A percentile compares a stretch with the other conserved stretches of the same genome.
phyloP scores from a whole-genome alignment of 1,284 basidiomycete species.

The Cystobasidium sp. region DNA sequence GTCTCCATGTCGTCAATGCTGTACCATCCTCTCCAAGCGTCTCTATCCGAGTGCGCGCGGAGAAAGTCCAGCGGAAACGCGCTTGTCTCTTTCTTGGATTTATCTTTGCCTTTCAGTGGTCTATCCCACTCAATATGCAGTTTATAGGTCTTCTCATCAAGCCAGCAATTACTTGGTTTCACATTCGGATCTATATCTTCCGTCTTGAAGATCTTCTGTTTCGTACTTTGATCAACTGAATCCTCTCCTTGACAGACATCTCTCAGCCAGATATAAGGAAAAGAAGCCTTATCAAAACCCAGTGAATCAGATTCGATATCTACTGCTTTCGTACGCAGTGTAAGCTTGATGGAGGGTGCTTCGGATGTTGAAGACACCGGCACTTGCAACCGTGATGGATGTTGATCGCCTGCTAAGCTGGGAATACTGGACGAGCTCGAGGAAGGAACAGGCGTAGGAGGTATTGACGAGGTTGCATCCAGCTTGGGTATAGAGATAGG shows the following conservation, averaged over 20 bases:
- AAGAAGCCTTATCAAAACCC: constrained; percentile 31
- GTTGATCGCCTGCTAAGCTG: constrained; percentile 4
- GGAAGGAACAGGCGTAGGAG: constrained; percentile 21
- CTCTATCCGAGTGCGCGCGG: constrained; percentile 52
- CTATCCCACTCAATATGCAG: constrained; percentile 57
- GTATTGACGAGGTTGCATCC: constrained; percentile 5
- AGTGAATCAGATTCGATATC: constrained; percentile 37
- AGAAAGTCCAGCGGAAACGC: constrained; percentile 61
- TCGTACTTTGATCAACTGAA: constrained; percentile 73
- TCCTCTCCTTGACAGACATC: constrained; percentile 65
- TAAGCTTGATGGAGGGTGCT: constrained; percentile 34
- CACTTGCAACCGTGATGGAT: constrained; percentile 12
- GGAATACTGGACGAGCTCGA: constrained; percentile 4
- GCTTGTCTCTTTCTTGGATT: constrained; percentile 51
- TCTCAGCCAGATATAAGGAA: constrained; percentile 58
- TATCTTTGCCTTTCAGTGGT: constrained; percentile 44
- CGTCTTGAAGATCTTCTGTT: constrained; percentile 74
- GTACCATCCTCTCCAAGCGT: constrained; percentile 47
- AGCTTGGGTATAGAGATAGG: constrained; percentile 35
- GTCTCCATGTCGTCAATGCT: constrained; percentile 61
- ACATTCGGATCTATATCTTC: constrained; percentile 61
- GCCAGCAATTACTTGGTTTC: constrained; percentile 56
- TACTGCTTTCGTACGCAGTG: constrained; percentile 37
- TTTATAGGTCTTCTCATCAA: constrained; percentile 58
- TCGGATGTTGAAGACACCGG: constrained; percentile 20